Conservation (phyloP, 1,139 yeast genomes). For the Entelexis paramagnoliae region DNA sequence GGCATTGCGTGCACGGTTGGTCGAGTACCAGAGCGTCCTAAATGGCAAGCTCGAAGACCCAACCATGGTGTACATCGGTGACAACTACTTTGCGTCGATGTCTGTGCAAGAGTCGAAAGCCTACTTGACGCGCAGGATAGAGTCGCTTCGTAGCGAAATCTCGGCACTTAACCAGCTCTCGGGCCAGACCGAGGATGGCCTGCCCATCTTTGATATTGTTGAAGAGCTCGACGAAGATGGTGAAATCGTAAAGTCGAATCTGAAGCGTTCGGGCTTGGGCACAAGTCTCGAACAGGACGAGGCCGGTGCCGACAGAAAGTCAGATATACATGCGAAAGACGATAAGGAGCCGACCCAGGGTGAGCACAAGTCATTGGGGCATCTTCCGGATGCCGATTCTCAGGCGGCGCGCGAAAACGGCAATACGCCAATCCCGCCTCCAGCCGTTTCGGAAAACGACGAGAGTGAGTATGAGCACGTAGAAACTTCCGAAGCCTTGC, state of each 20-base stretch:
- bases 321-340: neutral
- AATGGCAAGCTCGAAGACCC: conserved; percentile 15
- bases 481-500: neutral
- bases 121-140: conserved; percentile 38
- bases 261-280: conserved; percentile 18
- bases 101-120: conserved; percentile 37
- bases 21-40: conserved; percentile 17
- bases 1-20: conserved; percentile 12
- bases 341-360: neutral
- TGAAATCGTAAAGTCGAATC: conserved; percentile 38
- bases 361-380: neutral
- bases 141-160: conserved; percentile 37
- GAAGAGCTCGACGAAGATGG: conserved; percentile 81
- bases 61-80: conserved; percentile 46
- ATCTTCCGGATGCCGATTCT: neutral
- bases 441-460: neutral
- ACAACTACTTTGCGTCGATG: conserved; percentile 49
- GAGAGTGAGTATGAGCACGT: neutral
- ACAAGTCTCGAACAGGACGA: no score
- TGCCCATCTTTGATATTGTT: conserved; percentile 69
- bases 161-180: conserved; percentile 25
- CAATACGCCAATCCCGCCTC: neutral
- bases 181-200: conserved; percentile 35
- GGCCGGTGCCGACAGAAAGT: neutral
- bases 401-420: neutral